Conservation (phyloP, 768 basidiomycete species). For the Mycena galopus region DNA sequence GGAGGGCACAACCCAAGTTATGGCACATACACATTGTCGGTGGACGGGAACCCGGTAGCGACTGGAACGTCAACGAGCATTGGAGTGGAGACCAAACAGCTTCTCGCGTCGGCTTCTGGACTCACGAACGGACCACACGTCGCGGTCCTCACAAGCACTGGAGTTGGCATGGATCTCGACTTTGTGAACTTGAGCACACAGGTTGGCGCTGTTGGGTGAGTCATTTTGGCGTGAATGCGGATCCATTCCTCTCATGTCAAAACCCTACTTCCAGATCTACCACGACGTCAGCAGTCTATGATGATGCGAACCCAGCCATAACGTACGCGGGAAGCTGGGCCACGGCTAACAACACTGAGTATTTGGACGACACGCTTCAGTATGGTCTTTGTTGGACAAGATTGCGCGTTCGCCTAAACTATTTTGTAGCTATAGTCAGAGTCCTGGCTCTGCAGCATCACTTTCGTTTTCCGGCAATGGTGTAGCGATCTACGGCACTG, state of each 20-base stretch:
- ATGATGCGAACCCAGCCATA: conserved; percentile 57
- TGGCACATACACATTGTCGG: conserved; percentile 58
- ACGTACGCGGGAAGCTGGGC: conserved; percentile 59
- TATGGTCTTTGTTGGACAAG: conserved; percentile 40
- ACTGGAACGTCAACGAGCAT: conserved; percentile 51
- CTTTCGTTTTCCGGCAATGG: conserved; percentile 63
- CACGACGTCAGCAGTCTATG: conserved; percentile 48
- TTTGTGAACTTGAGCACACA: conserved; percentile 57
- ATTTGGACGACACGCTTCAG: conserved; percentile 59
- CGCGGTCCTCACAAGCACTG: conserved; percentile 60
- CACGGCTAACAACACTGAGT: conserved; percentile 43
- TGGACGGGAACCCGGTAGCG: conserved; percentile 57
- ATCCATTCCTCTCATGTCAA: neutral
- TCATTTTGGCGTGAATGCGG: conserved; percentile 7
- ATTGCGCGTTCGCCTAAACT: neutral
- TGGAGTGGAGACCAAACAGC: conserved; percentile 48
- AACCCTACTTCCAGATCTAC: conserved; percentile 33
- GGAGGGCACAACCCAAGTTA: conserved; percentile 61
- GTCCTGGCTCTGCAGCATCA: conserved; percentile 55
- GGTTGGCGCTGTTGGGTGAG: conserved; percentile 54
- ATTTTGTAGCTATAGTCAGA: conserved; percentile 54
- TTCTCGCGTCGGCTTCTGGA: conserved; percentile 58
- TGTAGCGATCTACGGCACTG: conserved; percentile 67
- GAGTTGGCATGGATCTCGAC: conserved; percentile 64
- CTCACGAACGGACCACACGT: conserved; percentile 61